Percentiles rank a stretch among this genome's conserved stretches.
These are phyloP conservation scores for Saccharomycopsis selenospora DNA, from an alignment of 805 yeast genomes.

Conservation along the genomic window DNA sequence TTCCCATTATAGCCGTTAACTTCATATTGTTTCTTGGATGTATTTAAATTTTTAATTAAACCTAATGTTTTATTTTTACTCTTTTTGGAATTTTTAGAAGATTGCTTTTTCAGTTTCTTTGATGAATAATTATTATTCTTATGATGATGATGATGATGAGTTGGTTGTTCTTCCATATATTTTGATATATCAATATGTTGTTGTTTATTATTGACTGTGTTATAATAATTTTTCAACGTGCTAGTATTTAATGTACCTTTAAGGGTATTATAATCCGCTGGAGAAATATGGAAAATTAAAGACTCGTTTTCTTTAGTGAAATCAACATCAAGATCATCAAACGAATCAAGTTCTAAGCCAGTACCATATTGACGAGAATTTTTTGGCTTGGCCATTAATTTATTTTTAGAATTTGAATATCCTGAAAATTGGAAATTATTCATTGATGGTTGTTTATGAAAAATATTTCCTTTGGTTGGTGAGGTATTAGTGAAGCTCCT, in stretches of 20 bases:
- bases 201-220: background rate
- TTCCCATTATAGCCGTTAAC: constrained; percentile 19
- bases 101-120: constrained; percentile 1
- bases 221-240: background rate
- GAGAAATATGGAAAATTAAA: background rate
- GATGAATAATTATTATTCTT: background rate
- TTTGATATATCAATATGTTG: constrained; percentile 5
- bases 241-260: background rate
- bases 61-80: constrained; percentile 7
- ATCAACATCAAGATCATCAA: constrained; percentile 18
- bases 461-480: background rate
- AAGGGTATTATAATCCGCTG: constrained; percentile 2
- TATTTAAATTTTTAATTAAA: constrained; percentile 15
- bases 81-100: background rate
- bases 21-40: constrained; percentile 7
- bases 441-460: background rate
- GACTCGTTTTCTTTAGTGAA: constrained; percentile 9
- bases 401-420: background rate
- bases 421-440: background rate
- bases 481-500: constrained; percentile 1
- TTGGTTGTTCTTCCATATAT: constrained; percentile 11
- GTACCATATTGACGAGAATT: constrained; percentile 6
- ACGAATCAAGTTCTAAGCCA: constrained; percentile 15
- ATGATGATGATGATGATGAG: background rate
- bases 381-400: constrained; percentile 10